Evolutionary conservation across 352 stramenopile genomes (phyloP), one percentile per base, ranked within the genome.

Genomic region (Pythium guiyangense): DNA sequence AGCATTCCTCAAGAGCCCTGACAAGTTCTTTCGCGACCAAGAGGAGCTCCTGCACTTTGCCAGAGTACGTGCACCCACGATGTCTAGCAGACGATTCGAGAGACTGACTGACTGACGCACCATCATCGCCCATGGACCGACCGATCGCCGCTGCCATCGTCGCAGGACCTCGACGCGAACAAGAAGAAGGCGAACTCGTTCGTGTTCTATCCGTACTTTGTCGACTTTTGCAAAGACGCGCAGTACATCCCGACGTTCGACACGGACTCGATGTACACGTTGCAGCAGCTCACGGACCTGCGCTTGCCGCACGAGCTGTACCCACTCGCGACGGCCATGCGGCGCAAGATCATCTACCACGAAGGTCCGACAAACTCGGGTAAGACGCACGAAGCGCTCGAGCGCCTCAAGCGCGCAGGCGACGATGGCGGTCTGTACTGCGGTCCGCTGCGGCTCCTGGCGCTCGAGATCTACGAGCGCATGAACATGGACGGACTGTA

Each of bases 301-400:
- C 69, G 79, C 9, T 62, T 85, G 42, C 87, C 87, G 6, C 82
- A 93, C 52, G 72, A 90, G 48, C 81, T 91, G 71, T 97, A 93
- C 61, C 86, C 89, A n/a, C 73, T 71, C 25, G 84, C 89, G 1
- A 79, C 84, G 1, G 76, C 88, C 14, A 86, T 91, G 70, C 79
- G 84, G 64, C 73, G 89, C 25, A 74, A 76, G 52, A 93, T 98
- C 55, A 86, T 97, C 29, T 94, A 96, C 74, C 92, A 98, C 62
- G 86, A 89, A 72, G 90, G 90, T 22, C 96, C 96, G 8, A 99
- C 96, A 2, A 99, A 99, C 70, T 97, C 80, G 57, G 96, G 96
- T 42, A 99, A 99, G 71, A 99, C 97, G 9, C 95, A 98, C 63
- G 69, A 95, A 47, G 96, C 97, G 6, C 71, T 99, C 18, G 70